A percentile compares a stretch with the other conserved stretches of the same genome.
Conservation (phyloP, 23 red algal species). For the Chondrus crispus region DNA sequence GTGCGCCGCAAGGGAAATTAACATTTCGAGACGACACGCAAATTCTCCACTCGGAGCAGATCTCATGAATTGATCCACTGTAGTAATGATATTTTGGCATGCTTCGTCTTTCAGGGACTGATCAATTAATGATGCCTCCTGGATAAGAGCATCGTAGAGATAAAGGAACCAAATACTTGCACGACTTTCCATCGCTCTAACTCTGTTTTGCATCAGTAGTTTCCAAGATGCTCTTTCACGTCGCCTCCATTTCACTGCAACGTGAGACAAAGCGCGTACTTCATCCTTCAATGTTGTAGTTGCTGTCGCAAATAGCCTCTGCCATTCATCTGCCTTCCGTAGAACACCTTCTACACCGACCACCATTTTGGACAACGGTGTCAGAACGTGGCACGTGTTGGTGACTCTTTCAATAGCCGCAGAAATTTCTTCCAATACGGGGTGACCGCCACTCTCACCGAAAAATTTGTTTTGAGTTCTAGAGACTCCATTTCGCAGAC, state of each 20-base stretch:
- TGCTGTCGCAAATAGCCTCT: conserved; percentile 43
- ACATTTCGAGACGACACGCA: conserved; percentile 33
- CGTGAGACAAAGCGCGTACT: not conserved
- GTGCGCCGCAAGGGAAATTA: conserved; percentile 30
- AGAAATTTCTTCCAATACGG: conserved; percentile 49
- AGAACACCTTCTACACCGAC: conserved; percentile 61
- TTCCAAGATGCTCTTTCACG: conserved; percentile 67
- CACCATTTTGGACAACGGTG: conserved; percentile 46
- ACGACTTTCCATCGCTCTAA: not conserved
- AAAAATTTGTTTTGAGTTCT: conserved; percentile 16
- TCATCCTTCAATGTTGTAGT: conserved; percentile 20
- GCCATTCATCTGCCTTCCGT: conserved; percentile 71
- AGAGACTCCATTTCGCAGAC: not conserved
- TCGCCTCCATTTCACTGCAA: conserved; percentile 50
- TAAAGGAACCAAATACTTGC: conserved; percentile 46
- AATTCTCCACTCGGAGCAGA: conserved; percentile 73
- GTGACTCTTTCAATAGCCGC: conserved; percentile 18
- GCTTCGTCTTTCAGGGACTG: not conserved
- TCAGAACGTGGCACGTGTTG: not conserved
- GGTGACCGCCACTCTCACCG: conserved; percentile 56
- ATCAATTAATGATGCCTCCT: not conserved
- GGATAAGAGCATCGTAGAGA: conserved; percentile 48
- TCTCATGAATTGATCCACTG: conserved; percentile 70
- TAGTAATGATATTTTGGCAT: not conserved
- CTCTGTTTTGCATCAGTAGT: conserved; percentile 22